Base-by-base conservation (phyloP, 2,329 filamentous ascomycete species). In the Ascochyta clinopodiicola region DNA sequence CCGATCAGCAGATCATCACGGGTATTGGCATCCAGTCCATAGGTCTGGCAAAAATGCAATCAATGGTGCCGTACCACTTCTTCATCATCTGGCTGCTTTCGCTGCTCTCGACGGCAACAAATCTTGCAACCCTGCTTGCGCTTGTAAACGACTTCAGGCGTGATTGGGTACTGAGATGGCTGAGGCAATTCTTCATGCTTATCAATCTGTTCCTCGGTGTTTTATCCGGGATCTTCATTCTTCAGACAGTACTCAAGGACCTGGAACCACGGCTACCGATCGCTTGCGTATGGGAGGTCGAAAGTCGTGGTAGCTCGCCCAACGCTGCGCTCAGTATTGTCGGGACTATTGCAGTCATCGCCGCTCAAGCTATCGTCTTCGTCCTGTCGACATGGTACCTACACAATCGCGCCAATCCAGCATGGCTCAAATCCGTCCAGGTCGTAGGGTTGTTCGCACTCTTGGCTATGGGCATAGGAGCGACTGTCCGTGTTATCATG, bases 1-100 rank as follows among this genome's bases (percentile, higher is more conserved):
- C 83, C 17, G 87, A 90, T 73, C 86, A 89, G 68, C 86, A 89
- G 72, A 86, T 89, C 70, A 77, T 89, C 50, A 86, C 86, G 17
- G 86, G 87, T 36, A 88, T 89, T 68, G 86, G 84, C n/a, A 84
- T 90, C 52, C 86, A 89, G 69, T 80, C 79, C 52, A 80, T 89
- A 22, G 87, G 84, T 0, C 80, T 90, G 1, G 83, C 83, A 4
- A 85, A 86, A 66, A 82, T 84, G 67, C 74, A 80, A 40, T 77
- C 78, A 5, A 81, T 89, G 69, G 80, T 87, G 0, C 82, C 86
- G 0, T 90, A 90, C 69, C 87, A 90, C 73, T 88, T 89, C 77
- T 89, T 89, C 76, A 81, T 89, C 50, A 83, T 89, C 61, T 89
- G 86, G 87, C 86, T 88, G 77, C 76, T 89, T 2, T 85, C 84